A percentile compares a stretch with the other conserved stretches of the same genome.
Evolutionary conservation across 1,284 basidiomycete species (phyloP).

Genomic region (Microbotryum silenes-acaulis): DNA sequence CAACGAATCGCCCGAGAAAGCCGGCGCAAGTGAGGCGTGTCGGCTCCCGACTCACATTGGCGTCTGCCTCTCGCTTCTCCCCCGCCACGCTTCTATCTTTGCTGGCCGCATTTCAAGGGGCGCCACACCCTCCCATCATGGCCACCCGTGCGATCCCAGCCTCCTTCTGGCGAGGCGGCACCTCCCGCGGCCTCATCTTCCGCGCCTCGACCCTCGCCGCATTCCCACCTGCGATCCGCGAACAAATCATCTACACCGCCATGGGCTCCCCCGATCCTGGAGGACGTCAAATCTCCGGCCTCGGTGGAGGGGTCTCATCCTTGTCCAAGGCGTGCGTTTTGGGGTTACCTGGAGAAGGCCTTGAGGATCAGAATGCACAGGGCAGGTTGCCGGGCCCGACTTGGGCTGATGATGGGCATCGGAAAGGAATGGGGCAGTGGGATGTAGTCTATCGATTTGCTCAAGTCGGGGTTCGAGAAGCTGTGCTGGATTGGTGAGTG

Average conservation of each 20-base stretch:
- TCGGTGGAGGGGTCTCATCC: conserved; percentile 26
- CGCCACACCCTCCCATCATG: background rate
- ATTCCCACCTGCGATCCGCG: conserved; percentile 7
- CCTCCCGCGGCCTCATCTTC: conserved; percentile 24
- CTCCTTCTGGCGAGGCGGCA: conserved; percentile 29
- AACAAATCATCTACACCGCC: conserved; percentile 23
- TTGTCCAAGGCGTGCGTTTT: conserved; percentile 25
- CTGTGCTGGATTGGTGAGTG: conserved; percentile 19
- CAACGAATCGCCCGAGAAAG: too few species aligned
- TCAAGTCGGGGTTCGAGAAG: conserved; percentile 20
- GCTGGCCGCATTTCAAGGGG: background rate
- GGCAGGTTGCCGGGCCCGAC: conserved; percentile 14
- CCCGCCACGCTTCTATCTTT: background rate
- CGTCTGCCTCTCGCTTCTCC: background rate
- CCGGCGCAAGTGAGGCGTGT: background rate
- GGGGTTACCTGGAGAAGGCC: conserved; percentile 19
- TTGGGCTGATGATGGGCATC: conserved; percentile 26
- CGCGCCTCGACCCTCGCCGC: conserved; percentile 22
- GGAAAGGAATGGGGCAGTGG: conserved; percentile 8
- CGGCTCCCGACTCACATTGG: background rate
- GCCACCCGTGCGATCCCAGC: conserved; percentile 9
- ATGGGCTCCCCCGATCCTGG: conserved; percentile 28
- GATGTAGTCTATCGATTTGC: conserved; percentile 31
- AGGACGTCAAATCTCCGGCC: conserved; percentile 20
- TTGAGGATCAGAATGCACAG: background rate